Base-by-base conservation (phyloP, 169 alveolate genomes). In the Plasmodium blacklocki region DNA sequence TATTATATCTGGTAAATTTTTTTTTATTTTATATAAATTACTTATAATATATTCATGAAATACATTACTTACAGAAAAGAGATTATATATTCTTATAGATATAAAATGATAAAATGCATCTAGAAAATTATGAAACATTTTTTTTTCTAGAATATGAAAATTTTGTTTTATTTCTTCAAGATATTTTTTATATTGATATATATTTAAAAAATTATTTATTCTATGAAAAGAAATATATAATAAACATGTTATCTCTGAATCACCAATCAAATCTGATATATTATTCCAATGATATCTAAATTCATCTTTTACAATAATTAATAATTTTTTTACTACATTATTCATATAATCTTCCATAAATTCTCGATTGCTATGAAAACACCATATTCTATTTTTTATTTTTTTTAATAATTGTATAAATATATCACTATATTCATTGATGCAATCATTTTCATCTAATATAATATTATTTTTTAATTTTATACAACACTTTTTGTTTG, bases 91-190 rank as follows among this genome's bases (percentile, higher is more conserved):
- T 56, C 91, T 26, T 19, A 83, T 83, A 68, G 91, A 39, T 18
- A 83, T 68, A 50, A 83, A 83, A 26, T 83, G 91, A 47, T 83
- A 67, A 70, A 83, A 83, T 14, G 91, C 91, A 21, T 83, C 91
- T 83, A 83, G 63, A 49, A 83, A 83, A 15, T 83, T 83, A 68
- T 29, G 19, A 21, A 83, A 47, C 91, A 83, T 83, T 67, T 83
- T 83, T 29, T 83, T 83, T 83, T 83, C 74, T 73, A 83, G 50
- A n/a, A 67, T 39, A 11, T 32, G 12, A 72, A 68, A 83, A 63
- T 73, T 83, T 15, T 67, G 43, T 39, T 68, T 58, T 26, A 73
- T 83, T 43, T 83, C 91, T 50, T 83, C 58, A 21, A 83, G 54
- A 83, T 83, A 68, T 11, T 23, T 26, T 72, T 56, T 83, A 62